A percentile compares a stretch with the other conserved stretches of the same genome.
These are phyloP conservation scores for Corrigiola litoralis DNA, from an alignment of 179 eudicot genomes.

Conservation along the genomic window DNA sequence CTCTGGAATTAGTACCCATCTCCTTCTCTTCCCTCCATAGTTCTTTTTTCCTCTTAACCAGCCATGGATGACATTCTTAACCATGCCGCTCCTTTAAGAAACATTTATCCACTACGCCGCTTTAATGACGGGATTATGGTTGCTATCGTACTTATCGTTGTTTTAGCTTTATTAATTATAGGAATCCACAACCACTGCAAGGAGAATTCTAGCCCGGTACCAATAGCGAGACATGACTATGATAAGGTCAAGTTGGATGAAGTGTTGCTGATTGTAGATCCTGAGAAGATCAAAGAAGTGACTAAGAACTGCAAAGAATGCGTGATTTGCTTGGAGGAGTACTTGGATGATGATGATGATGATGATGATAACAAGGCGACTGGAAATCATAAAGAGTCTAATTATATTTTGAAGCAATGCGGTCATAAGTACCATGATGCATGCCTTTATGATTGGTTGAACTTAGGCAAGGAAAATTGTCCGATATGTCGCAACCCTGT, in stretches of 20 bases:
- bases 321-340: slow-evolving; percentile 7
- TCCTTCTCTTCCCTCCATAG: too few species aligned
- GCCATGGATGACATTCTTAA: too few species aligned
- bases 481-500: not conserved
- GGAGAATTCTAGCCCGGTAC: too few species aligned
- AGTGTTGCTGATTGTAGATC: not conserved
- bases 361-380: not conserved
- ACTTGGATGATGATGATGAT: not conserved
- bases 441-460: slow-evolving; percentile 5
- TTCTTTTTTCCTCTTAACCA: too few species aligned
- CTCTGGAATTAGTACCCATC: too few species aligned
- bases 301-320: not conserved
- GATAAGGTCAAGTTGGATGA: not conserved
- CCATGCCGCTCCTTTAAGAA: too few species aligned
- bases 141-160: too few species aligned
- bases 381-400: too few species aligned
- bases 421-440: slow-evolving; percentile 9
- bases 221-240: not conserved
- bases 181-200: too few species aligned
- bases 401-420: slow-evolving; percentile 4
- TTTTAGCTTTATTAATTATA: too few species aligned
- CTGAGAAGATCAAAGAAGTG: not conserved
- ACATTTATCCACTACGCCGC: too few species aligned
- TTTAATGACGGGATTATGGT: too few species aligned
- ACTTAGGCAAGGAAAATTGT: not conserved